Percentiles rank a stretch among this genome's conserved stretches.
Conservation (phyloP, 2,329 filamentous ascomycete genomes). For the Talaromyces islandicus region DNA sequence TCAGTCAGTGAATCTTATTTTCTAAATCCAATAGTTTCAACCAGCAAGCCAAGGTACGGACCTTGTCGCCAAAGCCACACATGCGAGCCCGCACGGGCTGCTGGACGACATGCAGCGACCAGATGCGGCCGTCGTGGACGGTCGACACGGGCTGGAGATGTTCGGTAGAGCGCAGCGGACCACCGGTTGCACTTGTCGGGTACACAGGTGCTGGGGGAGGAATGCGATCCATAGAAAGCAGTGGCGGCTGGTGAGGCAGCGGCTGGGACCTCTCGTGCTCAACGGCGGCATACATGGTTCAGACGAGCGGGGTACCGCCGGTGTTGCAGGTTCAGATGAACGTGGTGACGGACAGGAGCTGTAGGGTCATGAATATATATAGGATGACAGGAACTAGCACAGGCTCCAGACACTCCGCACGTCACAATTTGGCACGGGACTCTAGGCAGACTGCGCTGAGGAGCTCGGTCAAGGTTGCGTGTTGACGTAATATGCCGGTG, state of each 20-base stretch:
- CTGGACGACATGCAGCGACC: slow-evolving; percentile 73
- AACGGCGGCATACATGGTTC: slow-evolving; percentile 33
- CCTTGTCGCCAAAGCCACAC: slow-evolving; percentile 99
- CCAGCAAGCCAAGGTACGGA: slow-evolving; percentile 35
- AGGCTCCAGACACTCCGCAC: not conserved
- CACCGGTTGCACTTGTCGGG: slow-evolving; percentile 28
- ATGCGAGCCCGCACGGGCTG: slow-evolving; percentile 90
- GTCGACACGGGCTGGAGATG: slow-evolving; percentile 36
- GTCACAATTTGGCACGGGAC: not conserved
- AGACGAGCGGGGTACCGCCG: slow-evolving; percentile 17
- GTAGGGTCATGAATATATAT: not conserved
- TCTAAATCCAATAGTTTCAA: not conserved
- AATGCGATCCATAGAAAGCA: slow-evolving; percentile 37
- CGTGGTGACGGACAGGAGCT: not conserved
- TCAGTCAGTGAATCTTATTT: slow-evolving; percentile 7
- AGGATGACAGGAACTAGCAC: not conserved
- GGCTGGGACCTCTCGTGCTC: slow-evolving; percentile 32
- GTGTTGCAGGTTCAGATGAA: not conserved
- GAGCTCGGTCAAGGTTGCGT: not conserved
- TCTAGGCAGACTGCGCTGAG: not conserved
- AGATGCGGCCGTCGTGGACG: slow-evolving; percentile 38
- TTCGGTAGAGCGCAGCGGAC: slow-evolving; percentile 24
- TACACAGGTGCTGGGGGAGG: slow-evolving; percentile 27
- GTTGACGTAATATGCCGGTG: not conserved
- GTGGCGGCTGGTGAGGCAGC: slow-evolving; percentile 28